Base-by-base conservation (phyloP, 73 alveolate genomes). In the Stentor roeselii region DNA sequence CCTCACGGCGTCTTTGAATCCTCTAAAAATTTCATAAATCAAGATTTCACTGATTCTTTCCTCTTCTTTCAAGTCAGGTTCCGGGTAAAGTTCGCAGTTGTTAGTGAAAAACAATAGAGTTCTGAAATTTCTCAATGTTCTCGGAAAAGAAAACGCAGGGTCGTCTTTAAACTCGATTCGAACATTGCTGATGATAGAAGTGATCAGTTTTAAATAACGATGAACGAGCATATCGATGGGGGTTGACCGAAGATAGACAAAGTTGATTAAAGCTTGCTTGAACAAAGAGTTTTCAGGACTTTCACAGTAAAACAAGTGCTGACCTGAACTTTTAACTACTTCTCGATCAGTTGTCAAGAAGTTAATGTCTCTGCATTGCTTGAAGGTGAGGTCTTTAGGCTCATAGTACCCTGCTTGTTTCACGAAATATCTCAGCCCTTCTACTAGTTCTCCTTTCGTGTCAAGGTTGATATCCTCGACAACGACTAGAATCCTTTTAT, bases 11-110 rank as follows among this genome's bases (percentile, higher is more conserved):
- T 67, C 80, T 30, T 34, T n/a, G 37, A 67, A 67, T 30, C 50
- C 37, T 67, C 80, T 67, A 11, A 21, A 21, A 0, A 34, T 21
- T 2, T 67, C 80, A 67, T 67, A 67, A 67, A 32, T 32, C 37
- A 67, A 40, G 41, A 67, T 67, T 67, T 67, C 80, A 2, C 42
- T 21, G 2, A 67, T 40, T 67, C 80, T n/a, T 1, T 67, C 80
- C 34, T 67, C 80, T 67, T 67, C 80, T 67, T 67, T 67, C 21
- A 67, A 40, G 27, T 67, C 80, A 67, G 67, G 30, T 50, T 50
- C 67, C 21, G 67, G 67, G 21, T 50, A 50, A 6, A 50, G 21
- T 67, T 67, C 80, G 2, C 37, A 34, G 42, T 67, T 67, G 11
- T 34, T 67, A 1, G 80, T 21, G 37, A 67, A 67, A 67, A 21